A percentile compares a stretch with the other conserved stretches of the same genome.
These are phyloP conservation scores for Gossypioides kirkii DNA, from an alignment of 345 rosid genomes.

Conservation along the genomic window DNA sequence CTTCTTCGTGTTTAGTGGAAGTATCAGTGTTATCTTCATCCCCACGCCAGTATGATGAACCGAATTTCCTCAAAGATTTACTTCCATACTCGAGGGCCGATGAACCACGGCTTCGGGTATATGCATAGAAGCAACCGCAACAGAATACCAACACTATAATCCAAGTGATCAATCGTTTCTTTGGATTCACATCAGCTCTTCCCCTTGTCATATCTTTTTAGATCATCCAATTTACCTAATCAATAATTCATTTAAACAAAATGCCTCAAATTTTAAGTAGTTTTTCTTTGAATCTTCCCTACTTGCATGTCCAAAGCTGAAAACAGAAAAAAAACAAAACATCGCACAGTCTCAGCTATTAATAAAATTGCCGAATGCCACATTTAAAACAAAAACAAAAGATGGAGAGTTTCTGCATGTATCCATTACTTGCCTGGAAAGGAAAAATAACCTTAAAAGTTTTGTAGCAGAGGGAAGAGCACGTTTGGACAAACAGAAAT, in stretches of 20 bases:
- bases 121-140: slow-evolving; percentile 63
- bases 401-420: background rate
- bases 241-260: background rate
- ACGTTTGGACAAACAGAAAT: background rate
- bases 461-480: background rate
- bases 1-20: slow-evolving; percentile 38
- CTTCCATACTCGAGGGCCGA: slow-evolving; percentile 77
- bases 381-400: background rate
- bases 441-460: background rate
- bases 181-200: slow-evolving; percentile 79
- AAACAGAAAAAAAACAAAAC: background rate
- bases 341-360: background rate
- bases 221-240: background rate
- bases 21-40: slow-evolving; percentile 62
- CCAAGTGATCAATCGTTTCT: slow-evolving; percentile 67
- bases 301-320: background rate
- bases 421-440: background rate
- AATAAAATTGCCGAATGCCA: background rate
- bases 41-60: slow-evolving; percentile 66
- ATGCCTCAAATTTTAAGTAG: background rate
- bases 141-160: slow-evolving; percentile 45
- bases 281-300: background rate
- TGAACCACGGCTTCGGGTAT: slow-evolving; percentile 52
- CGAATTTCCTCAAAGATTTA: slow-evolving; percentile 65
- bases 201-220: slow-evolving; percentile 50